These are phyloP conservation scores for Aureobasidium subglaciale DNA, from an alignment of 2,329 filamentous ascomycete genomes.

Conservation along the genomic window DNA sequence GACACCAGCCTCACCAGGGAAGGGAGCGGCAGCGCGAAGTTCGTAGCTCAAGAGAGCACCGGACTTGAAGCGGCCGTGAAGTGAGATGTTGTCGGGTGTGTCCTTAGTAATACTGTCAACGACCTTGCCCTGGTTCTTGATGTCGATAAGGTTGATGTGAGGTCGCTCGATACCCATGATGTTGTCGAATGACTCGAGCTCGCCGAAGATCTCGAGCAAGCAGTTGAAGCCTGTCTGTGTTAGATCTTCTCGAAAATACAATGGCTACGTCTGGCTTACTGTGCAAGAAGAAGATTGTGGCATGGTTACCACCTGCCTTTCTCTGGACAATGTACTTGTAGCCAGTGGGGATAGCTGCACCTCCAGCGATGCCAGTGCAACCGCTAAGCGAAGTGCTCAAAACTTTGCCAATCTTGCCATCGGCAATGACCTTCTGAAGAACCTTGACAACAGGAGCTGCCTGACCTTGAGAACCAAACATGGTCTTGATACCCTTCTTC, in stretches of 20 bases:
- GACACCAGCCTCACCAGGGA: constrained; percentile 41
- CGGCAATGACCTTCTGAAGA: constrained; percentile 36
- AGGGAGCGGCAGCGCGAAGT: constrained; percentile 44
- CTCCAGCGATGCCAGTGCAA: constrained; percentile 16
- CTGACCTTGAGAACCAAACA: constrained; percentile 43
- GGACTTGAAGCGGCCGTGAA: constrained; percentile 34
- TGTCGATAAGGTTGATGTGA: constrained; percentile 28
- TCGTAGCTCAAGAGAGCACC: constrained; percentile 39
- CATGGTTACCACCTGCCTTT: constrained; percentile 37
- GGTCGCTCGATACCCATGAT: constrained; percentile 43
- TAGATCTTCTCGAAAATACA: background rate
- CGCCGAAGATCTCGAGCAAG: constrained; percentile 6
- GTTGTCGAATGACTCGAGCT: constrained; percentile 31
- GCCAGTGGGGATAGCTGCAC: background rate
- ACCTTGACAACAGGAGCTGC: constrained; percentile 35
- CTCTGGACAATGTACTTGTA: constrained; percentile 36
- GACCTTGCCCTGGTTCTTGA: background rate
- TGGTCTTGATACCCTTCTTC: constrained; percentile 35
- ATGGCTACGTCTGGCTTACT: background rate
- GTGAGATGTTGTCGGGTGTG: constrained; percentile 40
- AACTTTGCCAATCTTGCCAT: constrained; percentile 40
- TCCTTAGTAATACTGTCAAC: constrained; percentile 5
- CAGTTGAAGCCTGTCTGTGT: background rate
- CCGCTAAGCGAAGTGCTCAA: constrained; percentile 31
- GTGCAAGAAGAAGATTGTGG: constrained; percentile 30